These are phyloP conservation scores for Sarcodon aspratus DNA, from an alignment of 768 basidiomycete species.

Conservation along the genomic window DNA sequence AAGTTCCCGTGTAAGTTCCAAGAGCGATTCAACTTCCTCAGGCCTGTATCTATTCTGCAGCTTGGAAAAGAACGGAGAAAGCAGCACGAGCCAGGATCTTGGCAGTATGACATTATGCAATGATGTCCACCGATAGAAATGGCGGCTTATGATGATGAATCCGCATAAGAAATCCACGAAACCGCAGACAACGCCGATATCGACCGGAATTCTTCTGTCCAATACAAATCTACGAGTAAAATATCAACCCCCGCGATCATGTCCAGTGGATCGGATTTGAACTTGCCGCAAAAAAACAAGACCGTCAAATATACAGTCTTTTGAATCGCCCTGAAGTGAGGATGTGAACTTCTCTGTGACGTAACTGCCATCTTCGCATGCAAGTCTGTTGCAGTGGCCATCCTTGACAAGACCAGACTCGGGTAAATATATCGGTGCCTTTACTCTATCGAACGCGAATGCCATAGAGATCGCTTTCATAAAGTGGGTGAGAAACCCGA, in stretches of 20 bases:
- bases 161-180: conserved; percentile 1
- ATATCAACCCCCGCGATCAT: conserved; percentile 1
- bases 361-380: background rate
- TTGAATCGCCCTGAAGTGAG: too few relatives aligned
- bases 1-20: too few relatives aligned
- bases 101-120: conserved; percentile 4
- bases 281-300: conserved; percentile 1
- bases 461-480: background rate
- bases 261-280: conserved; percentile 6
- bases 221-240: background rate
- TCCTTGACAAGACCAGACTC: background rate
- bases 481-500: background rate
- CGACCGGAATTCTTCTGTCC: background rate
- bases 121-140: background rate
- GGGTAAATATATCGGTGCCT: background rate
- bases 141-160: background rate
- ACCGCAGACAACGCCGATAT: background rate
- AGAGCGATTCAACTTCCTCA: too few relatives aligned
- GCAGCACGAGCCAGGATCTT: conserved; percentile 9
- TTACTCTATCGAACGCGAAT: background rate
- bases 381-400: background rate
- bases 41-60: conserved; percentile 1
- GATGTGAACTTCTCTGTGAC: background rate
- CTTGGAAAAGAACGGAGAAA: background rate
- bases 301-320: too few relatives aligned